Evolutionary conservation across 257 asterid species (phyloP), one percentile per base, ranked within the genome.

Genomic region (Ilex aquifolium): DNA sequence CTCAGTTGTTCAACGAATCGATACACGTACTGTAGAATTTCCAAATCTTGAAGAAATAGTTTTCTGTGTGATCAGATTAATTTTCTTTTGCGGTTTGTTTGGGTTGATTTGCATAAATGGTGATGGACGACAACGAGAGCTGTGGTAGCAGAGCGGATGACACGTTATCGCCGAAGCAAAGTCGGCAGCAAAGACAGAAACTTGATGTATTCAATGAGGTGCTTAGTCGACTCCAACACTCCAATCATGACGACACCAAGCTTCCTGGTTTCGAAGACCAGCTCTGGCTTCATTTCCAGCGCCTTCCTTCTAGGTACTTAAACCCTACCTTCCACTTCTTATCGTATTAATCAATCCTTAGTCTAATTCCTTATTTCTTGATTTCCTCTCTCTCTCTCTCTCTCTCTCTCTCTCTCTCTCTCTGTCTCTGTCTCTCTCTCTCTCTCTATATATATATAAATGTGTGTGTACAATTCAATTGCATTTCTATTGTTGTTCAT

Each of bases 201-300:
- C 57, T 66, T 11, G 77, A 80, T 39, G 86, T 74, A 51, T 80
- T 60, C 59, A 69, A 65, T 59, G 83, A 80, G 44, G 83, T 80
- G 49, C 66, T 80, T 2, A 71, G 13, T 54, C 69, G 86, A 30
- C 75, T 80, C 36, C 83, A 75, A 56, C 75, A 77, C 58, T 74
- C 74, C 77, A 80, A 72, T 77, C 68, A 27, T 57, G 69, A 66
- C 8, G 86, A 77, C 60, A 71, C 72, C 39, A 74, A 70, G 30
- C 77, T 77, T 10, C 83, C 86, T 21, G 86, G 77, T 44, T 77
- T 77, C 60, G 86, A 77, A 54, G 86, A 80, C 64, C 79, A 77
- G 71, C 77, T 80, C n/a, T 80, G 86, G 86, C 79, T 63, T 57
- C 86, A 80, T 66, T 77, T 80, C 65, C 74, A 74, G 51, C 83